A percentile compares a stretch with the other conserved stretches of the same genome.
Conservation (phyloP, 1,139 yeast genomes). For the Chernovozyma aurita region DNA sequence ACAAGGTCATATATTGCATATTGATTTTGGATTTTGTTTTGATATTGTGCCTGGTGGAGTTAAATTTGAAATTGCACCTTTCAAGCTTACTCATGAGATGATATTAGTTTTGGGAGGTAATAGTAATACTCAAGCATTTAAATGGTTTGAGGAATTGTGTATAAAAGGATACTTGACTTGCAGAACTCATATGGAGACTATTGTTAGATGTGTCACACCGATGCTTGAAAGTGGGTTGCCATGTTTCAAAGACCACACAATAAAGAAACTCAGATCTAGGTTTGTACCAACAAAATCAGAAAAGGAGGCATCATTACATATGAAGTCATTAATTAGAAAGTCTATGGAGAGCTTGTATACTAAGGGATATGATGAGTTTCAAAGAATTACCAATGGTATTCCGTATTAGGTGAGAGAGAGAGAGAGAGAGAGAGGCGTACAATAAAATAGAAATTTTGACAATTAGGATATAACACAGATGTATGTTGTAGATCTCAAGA, state of each 20-base stretch:
- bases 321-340: constrained; percentile 72
- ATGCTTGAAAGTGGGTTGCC: constrained; percentile 97
- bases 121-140: constrained; percentile 78
- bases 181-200: constrained; percentile 84
- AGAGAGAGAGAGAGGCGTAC: not conserved
- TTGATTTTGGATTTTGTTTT: constrained; percentile 97
- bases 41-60: constrained; percentile 99
- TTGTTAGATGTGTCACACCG: constrained; percentile 80
- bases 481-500: no score
- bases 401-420: constrained; percentile 52
- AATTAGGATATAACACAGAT: no score
- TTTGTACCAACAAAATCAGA: constrained; percentile 81
- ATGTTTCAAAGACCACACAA: constrained; percentile 84
- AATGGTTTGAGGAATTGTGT: constrained; percentile 93
- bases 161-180: constrained; percentile 88
- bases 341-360: constrained; percentile 87
- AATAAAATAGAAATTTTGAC: no score
- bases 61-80: constrained; percentile 94
- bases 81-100: constrained; percentile 96
- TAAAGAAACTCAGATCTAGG: constrained; percentile 68
- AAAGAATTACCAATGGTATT: constrained; percentile 90
- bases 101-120: constrained; percentile 91
- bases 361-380: constrained; percentile 96
- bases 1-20: constrained; percentile 90
- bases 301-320: constrained; percentile 76